Conservation (phyloP, 1,139 yeast genomes). For the Geotrichum candidum region DNA sequence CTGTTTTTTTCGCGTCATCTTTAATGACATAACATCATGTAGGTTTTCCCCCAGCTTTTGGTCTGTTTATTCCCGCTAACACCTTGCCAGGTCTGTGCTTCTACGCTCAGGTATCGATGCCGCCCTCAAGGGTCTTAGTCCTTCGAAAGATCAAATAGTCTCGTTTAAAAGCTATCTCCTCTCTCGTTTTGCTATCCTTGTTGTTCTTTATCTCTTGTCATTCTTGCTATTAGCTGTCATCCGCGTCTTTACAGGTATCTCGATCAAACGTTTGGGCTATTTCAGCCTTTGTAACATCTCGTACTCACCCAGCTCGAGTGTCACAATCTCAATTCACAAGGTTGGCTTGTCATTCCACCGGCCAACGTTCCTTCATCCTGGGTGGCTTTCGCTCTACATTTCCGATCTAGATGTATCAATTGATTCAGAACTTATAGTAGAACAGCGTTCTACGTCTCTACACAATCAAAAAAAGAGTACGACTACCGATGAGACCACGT, state of each 20-base stretch:
- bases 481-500: background rate
- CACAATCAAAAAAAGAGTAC: background rate
- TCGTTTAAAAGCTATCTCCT: constrained; percentile 10
- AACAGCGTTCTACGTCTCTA: background rate
- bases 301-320: constrained; percentile 34
- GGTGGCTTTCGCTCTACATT: constrained; percentile 33
- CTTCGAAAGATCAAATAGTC: constrained; percentile 1
- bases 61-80: background rate
- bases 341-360: constrained; percentile 37
- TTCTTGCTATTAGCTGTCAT: constrained; percentile 38
- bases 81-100: background rate
- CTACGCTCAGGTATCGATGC: constrained; percentile 3
- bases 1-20: background rate
- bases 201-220: constrained; percentile 31
- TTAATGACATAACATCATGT: constrained; percentile 6
- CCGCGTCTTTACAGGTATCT: constrained; percentile 39
- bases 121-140: background rate
- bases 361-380: constrained; percentile 40
- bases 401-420: constrained; percentile 30
- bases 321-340: constrained; percentile 33
- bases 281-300: constrained; percentile 36
- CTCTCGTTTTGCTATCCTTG: constrained; percentile 23
- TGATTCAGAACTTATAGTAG: constrained; percentile 24
- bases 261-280: constrained; percentile 40
- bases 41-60: background rate